Conservation (phyloP, 345 rosid genomes). For the Psidium guajava region DNA sequence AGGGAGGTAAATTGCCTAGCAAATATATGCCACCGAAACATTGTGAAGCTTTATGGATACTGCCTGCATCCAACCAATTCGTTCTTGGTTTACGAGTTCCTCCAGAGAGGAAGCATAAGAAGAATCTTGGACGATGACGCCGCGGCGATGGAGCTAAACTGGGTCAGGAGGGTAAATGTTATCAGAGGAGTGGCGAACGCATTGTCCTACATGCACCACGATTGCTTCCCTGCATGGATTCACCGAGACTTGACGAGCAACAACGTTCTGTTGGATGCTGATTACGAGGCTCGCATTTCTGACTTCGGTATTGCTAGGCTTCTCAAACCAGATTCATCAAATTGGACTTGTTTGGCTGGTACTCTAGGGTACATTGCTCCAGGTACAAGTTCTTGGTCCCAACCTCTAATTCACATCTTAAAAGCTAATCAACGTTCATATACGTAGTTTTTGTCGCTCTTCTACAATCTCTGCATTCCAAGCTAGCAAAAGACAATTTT, state of each 20-base stretch:
- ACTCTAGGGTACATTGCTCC: neutral
- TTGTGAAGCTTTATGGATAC: neutral
- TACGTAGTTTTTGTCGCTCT: neutral
- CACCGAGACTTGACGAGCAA: neutral
- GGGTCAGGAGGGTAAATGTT: neutral
- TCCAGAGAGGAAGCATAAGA: neutral
- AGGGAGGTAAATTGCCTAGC: neutral
- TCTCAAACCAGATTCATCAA: neutral
- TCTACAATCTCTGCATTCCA: neutral
- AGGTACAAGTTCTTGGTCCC: neutral
- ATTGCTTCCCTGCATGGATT: neutral
- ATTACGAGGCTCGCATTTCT: neutral
- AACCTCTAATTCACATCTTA: neutral
- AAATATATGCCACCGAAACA: neutral
- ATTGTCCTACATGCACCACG: neutral
- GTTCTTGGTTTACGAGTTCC: neutral
- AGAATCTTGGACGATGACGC: neutral
- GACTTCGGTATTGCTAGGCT: neutral
- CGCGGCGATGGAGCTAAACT: neutral
- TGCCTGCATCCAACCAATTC: neutral
- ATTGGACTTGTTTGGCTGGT: neutral
- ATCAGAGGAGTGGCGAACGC: neutral
- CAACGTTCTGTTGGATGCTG: neutral
- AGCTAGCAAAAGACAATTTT: neutral
- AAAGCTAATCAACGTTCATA: neutral